Conservation (phyloP, 768 basidiomycete species). For the Russula emetica region DNA sequence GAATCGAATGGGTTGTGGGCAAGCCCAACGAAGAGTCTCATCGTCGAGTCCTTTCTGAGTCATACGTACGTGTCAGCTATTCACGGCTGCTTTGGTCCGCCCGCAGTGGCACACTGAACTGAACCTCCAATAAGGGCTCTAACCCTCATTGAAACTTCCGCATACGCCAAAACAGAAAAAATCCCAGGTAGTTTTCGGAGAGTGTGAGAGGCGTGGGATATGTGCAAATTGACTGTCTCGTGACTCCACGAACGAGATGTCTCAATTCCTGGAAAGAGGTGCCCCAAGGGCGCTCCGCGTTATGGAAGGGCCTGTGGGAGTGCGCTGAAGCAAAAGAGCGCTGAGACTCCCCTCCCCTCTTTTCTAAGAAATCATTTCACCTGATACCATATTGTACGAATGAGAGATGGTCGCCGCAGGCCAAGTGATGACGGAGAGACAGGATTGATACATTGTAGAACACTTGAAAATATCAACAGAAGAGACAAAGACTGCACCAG, state of each 20-base stretch:
- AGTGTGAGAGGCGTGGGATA: neutral
- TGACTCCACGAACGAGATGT: constrained; percentile 1
- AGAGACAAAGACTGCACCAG: constrained; percentile 13
- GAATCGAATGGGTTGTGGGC: neutral
- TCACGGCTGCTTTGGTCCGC: neutral
- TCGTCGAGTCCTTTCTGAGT: neutral
- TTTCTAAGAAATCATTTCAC: neutral
- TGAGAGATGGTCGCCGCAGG: neutral
- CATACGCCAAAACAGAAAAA: neutral
- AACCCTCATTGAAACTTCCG: neutral
- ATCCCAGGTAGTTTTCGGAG: neutral
- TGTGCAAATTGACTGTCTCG: constrained; percentile 4
- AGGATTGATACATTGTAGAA: constrained; percentile 26
- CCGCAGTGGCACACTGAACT: neutral
- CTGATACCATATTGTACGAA: neutral
- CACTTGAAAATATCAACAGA: constrained; percentile 24
- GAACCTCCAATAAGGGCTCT: neutral
- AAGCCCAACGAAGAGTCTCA: neutral
- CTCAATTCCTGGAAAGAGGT: constrained; percentile 5
- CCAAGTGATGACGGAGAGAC: neutral
- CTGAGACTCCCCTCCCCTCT: neutral
- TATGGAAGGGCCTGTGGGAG: neutral
- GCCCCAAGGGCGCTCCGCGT: constrained; percentile 16
- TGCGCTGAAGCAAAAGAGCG: neutral
- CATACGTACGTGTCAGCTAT: neutral